Evolutionary conservation across 2,329 filamentous ascomycete species (phyloP).

Genomic region (Fusarium citri): DNA sequence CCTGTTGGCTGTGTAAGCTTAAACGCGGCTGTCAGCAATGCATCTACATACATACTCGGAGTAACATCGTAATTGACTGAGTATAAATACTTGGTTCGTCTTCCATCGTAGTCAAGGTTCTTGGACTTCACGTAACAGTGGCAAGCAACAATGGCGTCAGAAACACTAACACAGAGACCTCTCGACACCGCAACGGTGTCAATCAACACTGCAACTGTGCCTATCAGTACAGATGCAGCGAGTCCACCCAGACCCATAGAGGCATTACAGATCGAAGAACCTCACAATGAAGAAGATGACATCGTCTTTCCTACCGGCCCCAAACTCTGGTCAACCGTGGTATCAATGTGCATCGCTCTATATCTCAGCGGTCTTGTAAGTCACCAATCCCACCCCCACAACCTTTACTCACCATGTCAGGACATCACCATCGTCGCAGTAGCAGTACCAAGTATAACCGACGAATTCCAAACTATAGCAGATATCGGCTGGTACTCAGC

Average conservation of each 20-base stretch:
- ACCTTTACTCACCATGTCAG: not conserved
- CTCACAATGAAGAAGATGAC: not conserved
- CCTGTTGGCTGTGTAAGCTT: slow-evolving; percentile 14
- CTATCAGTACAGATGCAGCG: not conserved
- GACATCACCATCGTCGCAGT: slow-evolving; percentile 42
- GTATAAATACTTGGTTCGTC: not conserved
- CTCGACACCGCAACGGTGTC: accelerated
- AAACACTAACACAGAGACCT: not conserved
- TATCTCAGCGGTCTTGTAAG: slow-evolving; percentile 42
- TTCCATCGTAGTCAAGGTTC: accelerated
- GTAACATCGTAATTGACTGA: accelerated
- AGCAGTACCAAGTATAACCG: slow-evolving; percentile 40
- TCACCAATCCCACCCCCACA: accelerated
- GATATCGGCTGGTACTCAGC: slow-evolving; percentile 47
- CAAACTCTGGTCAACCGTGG: slow-evolving; percentile 45
- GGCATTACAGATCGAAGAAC: slow-evolving; percentile 14
- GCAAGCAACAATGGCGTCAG: slow-evolving; percentile 12
- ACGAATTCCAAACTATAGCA: slow-evolving; percentile 41
- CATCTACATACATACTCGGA: not conserved
- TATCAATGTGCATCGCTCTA: slow-evolving; percentile 36
- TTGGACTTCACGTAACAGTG: accelerated
- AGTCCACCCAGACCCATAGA: not conserved
- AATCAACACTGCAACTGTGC: accelerated
- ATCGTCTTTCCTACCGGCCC: slow-evolving; percentile 25
- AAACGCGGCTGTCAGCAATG: slow-evolving; percentile 9